These are phyloP conservation scores for Amylostereum chailletii DNA, from an alignment of 1,284 basidiomycete genomes.

Conservation along the genomic window DNA sequence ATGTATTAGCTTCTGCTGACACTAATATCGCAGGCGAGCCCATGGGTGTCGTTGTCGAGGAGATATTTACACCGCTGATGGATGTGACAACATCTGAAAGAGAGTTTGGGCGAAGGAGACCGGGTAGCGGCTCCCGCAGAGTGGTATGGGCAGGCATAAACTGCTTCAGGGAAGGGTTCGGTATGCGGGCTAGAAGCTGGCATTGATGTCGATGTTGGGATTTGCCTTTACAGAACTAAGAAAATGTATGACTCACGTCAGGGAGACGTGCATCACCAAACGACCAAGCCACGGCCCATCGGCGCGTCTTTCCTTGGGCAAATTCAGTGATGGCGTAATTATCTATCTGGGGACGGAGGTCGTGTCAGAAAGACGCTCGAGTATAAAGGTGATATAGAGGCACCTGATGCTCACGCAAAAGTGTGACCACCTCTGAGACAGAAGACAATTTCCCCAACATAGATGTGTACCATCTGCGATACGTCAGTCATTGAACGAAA, in stretches of 20 bases:
- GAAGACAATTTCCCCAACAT: constrained; percentile 85
- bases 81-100: constrained; percentile 23
- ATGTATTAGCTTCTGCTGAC: constrained; percentile 48
- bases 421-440: constrained; percentile 48
- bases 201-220: background rate
- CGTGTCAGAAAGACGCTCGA: background rate
- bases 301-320: constrained; percentile 75
- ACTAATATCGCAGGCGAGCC: constrained; percentile 23
- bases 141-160: constrained; percentile 51
- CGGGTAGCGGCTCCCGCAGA: constrained; percentile 29
- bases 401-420: constrained; percentile 47
- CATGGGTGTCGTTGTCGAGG: constrained; percentile 1
- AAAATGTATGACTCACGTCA: constrained; percentile 51
- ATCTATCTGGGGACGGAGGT: constrained; percentile 43
- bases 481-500: background rate
- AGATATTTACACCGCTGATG: constrained; percentile 24
- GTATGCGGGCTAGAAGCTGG: constrained; percentile 45
- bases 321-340: constrained; percentile 85
- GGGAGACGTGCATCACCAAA: constrained; percentile 55
- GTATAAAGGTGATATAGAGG: constrained; percentile 11
- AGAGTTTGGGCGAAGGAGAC: constrained; percentile 8
- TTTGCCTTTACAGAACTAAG: constrained; percentile 1
- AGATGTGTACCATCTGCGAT: constrained; percentile 82
- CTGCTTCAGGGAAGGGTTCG: constrained; percentile 31
- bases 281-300: constrained; percentile 90